Evolutionary conservation across 1,284 basidiomycete species (phyloP).

Genomic region (Inonotus hispidus): DNA sequence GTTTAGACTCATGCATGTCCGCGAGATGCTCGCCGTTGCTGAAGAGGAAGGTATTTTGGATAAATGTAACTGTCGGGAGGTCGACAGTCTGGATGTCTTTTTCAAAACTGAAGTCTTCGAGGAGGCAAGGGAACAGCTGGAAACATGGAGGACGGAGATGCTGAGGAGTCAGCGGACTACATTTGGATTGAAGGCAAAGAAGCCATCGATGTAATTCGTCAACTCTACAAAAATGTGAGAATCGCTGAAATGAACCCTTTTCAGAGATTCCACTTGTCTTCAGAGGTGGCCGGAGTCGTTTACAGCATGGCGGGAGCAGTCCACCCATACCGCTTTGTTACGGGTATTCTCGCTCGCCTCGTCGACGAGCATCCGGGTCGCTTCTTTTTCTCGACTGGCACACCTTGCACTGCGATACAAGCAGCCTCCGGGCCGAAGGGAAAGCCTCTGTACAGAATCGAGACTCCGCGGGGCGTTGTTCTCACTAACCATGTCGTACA

Average conservation of each 20-base stretch:
- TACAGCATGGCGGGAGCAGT: conserved; percentile 45
- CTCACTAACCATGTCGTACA: conserved; percentile 61
- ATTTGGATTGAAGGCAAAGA: conserved; percentile 36
- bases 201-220: conserved; percentile 42
- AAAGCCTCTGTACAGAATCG: conserved; percentile 35
- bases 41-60: conserved; percentile 41
- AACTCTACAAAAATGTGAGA: neutral
- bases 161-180: conserved; percentile 35
- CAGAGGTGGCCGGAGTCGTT: conserved; percentile 40
- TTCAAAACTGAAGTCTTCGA: conserved; percentile 35
- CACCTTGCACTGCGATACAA: conserved; percentile 42
- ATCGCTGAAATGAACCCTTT: neutral
- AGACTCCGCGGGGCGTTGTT: conserved; percentile 52
- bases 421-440: conserved; percentile 22
- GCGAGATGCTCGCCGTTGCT: conserved; percentile 41
- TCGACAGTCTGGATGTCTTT: conserved; percentile 45
- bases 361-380: conserved; percentile 39
- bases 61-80: conserved; percentile 38
- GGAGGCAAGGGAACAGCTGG: conserved; percentile 36
- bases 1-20: conserved; percentile 54
- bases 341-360: conserved; percentile 43
- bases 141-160: conserved; percentile 38
- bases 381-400: conserved; percentile 45
- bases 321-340: conserved; percentile 56
- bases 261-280: conserved; percentile 41